Conservation (phyloP, 148 eudicot genomes). For the Fagopyrum esculentum region DNA sequence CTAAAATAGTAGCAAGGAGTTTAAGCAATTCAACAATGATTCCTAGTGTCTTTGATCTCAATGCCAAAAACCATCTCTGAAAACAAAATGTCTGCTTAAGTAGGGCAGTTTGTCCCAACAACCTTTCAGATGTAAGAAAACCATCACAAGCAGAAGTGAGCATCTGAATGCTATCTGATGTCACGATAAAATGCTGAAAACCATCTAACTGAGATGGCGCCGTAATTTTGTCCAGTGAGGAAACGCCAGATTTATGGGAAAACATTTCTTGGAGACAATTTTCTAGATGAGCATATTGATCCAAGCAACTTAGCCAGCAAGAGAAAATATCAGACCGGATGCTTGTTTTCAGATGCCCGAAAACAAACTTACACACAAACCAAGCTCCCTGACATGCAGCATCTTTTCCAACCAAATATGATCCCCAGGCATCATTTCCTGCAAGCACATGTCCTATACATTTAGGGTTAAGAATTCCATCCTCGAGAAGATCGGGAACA, state of each 20-base stretch:
- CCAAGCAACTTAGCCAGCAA: constrained; percentile 61
- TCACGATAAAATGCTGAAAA: constrained; percentile 5
- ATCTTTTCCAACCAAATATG: constrained; percentile 62
- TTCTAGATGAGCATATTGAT: constrained; percentile 43
- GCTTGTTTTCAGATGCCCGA: constrained; percentile 35
- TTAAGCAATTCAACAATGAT: constrained; percentile 40
- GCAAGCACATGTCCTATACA: constrained; percentile 45
- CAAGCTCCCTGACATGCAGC: constrained; percentile 70
- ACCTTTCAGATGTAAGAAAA: constrained; percentile 39
- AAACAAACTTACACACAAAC: constrained; percentile 57
- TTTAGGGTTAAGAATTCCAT: constrained; percentile 25
- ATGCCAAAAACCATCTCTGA: constrained; percentile 66
- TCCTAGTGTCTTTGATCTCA: constrained; percentile 48
- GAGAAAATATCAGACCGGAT: constrained; percentile 40
- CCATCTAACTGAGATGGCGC: constrained; percentile 2
- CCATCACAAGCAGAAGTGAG: constrained; percentile 29
- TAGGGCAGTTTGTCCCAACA: constrained; percentile 30
- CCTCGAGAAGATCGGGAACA: constrained; percentile 22
- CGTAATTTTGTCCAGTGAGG: constrained; percentile 11
- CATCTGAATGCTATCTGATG: constrained; percentile 25
- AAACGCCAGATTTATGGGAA: constrained; percentile 22
- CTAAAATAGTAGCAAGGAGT: constrained; percentile 26
- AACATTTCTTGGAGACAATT: constrained; percentile 34
- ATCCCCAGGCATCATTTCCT: constrained; percentile 55
- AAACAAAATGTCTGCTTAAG: constrained; percentile 37